Evolutionary conservation across 2,329 filamentous ascomycete species (phyloP), one percentile per base, ranked within the genome.

Genomic region (Penicillium digitatum): DNA sequence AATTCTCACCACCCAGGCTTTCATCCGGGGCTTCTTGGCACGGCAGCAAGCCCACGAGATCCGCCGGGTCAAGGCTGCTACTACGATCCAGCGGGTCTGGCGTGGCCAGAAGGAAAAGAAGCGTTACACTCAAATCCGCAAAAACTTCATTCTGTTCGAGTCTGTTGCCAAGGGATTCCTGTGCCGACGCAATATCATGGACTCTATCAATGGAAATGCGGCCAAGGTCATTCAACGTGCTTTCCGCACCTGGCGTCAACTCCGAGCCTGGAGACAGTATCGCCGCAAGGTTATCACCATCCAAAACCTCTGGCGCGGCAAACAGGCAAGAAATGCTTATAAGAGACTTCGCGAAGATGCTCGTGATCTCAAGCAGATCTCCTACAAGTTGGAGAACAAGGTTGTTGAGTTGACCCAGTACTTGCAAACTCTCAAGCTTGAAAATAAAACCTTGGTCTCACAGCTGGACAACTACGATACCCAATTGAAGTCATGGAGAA

Each of bases 331-430:
- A 62, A 84, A 82, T 63, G 86, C 84, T 46, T 99, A 99, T 81
- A 97, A 96, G 84, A 85, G 80, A 65, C 78, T 95, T 58, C 90
- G 94, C 64, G 92, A 96, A 75, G 94, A 99, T 76, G 94, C 94
- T 62, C 89, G 94, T 70, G 95, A 99, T 79, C 84, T 99, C 73
- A 97, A 97, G 81, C 93, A 97, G 76, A 99, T 99, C 65, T 97
- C 94, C 2, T 99, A 99, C 81, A 97, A 96, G 80, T 80, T 99
- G 66, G 94, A 99, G 75, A 97, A 99, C 82, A 99, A 99, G 85
- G 94, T 99, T 60, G 90, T 99, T 60, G 94, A 99, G 78, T 83
- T 99, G 68, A 99, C 94, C 1, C 94, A 99, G 74, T 90, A 88
- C 47, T 77, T 99, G 66, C 92, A 94, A 62, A 87, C 90, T 10